Evolutionary conservation across 1,284 basidiomycete species (phyloP), one percentile per base, ranked within the genome.

Genomic region (Leccinum pachyderme): DNA sequence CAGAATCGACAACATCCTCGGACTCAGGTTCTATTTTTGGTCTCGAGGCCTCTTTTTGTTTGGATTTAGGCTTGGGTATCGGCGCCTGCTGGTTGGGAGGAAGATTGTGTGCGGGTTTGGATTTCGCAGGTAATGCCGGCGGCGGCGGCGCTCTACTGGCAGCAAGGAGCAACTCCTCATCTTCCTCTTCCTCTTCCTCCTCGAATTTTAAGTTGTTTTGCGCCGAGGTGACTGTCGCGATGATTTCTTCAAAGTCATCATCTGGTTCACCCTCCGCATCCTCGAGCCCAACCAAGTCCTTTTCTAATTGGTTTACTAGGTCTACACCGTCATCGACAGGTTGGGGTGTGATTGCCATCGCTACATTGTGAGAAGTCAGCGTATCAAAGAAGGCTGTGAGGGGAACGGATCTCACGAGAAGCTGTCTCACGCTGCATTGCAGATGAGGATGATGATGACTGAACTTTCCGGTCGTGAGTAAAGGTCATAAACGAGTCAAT

Each of bases 401-500:
- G 33, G n/a, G 18, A 9, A 37, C 4, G 44, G 35, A 32, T 51
- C 79, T 60, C 69, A 85, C 82, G 75, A 45, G 82, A 78, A 47
- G 70, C 72, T 7, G 70, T 63, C 44, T 73, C 66, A n/a, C 72
- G 73, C 27, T 73, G 67, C n/a, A 68, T 45, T 22, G 60, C 45
- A 25, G 71, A 64, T 18, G 66, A 61, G 9, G 55, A 57, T 25
- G 55, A 57, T 25, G 55, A 57, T 25, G 37, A 39, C 37, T 39
- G 73, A 61, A 55, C 72, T 61, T 79, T 81, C 41, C 77, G 73
- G 43, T 82, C 80, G 63, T 81, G 80, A 47, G 69, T 77, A 7
- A 90, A 74, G 18, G 67, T 75, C 43, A 88, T 72, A 53, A 73
- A 77, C 4, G 86, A 84, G 57, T 91, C 89, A 2, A 91, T 68